A percentile compares a stretch with the other conserved stretches of the same genome.
Conservation (phyloP, 2,329 filamentous ascomycete genomes). For the Aureobasidium lini region DNA sequence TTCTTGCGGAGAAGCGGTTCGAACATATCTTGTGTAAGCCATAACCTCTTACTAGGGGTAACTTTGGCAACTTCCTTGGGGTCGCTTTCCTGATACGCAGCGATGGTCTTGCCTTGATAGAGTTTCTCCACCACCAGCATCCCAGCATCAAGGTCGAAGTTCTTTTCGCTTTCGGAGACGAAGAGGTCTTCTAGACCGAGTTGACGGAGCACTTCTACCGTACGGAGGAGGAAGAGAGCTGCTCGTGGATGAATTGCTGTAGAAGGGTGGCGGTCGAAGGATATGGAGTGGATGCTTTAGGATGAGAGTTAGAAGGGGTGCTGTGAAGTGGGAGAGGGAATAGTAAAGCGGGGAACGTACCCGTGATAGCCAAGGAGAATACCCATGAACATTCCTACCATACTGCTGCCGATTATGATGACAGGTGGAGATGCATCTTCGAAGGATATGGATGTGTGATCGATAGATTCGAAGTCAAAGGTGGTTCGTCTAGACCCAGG, state of each 20-base stretch:
- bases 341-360: background rate
- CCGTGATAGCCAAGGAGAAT: constrained; percentile 20
- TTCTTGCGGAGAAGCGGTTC: constrained; percentile 19
- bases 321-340: background rate
- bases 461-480: background rate
- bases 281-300: constrained; percentile 2
- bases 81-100: constrained; percentile 5
- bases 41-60: constrained; percentile 17
- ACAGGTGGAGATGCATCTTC: constrained; percentile 15
- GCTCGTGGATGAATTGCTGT: constrained; percentile 22
- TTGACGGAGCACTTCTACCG: constrained; percentile 21
- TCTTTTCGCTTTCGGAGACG: constrained; percentile 16
- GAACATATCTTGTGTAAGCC: constrained; percentile 22
- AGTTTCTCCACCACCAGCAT: constrained; percentile 20
- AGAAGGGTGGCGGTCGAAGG: constrained; percentile 19
- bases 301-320: background rate
- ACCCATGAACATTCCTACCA: constrained; percentile 21
- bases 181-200: constrained; percentile 21
- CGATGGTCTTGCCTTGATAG: constrained; percentile 15
- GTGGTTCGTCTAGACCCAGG: background rate
- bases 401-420: constrained; percentile 20
- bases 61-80: constrained; percentile 16
- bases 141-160: constrained; percentile 20
- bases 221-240: constrained; percentile 19
- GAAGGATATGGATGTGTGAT: background rate